phyloP scores from a whole-genome alignment of 2,329 filamentous ascomycete species.

The Trichophyton simii region DNA sequence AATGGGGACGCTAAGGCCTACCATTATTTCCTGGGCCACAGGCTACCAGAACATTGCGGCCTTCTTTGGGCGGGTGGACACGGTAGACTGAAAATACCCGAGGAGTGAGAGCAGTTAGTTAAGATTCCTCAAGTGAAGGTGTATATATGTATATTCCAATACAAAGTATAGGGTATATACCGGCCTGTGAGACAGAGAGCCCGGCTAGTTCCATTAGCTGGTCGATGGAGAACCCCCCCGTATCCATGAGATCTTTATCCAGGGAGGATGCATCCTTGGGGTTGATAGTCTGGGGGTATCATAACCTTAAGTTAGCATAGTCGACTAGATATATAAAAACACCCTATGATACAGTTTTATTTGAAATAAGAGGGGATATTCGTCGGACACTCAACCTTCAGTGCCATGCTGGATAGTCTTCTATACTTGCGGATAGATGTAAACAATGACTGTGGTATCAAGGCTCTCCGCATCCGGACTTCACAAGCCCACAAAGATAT shows the following conservation, averaged over 20 bases:
- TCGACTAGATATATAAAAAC: neutral
- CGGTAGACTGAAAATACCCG: constrained; percentile 53
- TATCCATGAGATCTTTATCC: constrained; percentile 85
- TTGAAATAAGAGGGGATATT: neutral
- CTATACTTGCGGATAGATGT: constrained; percentile 8
- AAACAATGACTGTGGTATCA: neutral
- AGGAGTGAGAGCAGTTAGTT: neutral
- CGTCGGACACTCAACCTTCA: constrained; percentile 10
- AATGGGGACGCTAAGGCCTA: constrained; percentile 12
- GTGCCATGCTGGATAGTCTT: constrained; percentile 9
- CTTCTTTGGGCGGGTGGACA: constrained; percentile 62
- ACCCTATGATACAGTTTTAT: neutral
- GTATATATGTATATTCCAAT: neutral
- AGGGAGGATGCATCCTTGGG: constrained; percentile 79
- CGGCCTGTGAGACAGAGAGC: constrained; percentile 79
- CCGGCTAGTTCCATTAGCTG: constrained; percentile 96
- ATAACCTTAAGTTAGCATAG: neutral
- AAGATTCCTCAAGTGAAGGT: neutral
- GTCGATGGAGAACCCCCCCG: constrained; percentile 78
- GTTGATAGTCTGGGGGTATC: constrained; percentile 56
- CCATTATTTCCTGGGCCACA: constrained; percentile 69
- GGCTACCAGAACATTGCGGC: constrained; percentile 67
- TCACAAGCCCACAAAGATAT: neutral
- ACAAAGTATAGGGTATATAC: constrained; percentile 32
- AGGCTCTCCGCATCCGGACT: neutral